A percentile compares a stretch with the other conserved stretches of the same genome.
Evolutionary conservation across 495 filamentous ascomycete genomes (phyloP).

Genomic region (Penicillium manginii): DNA sequence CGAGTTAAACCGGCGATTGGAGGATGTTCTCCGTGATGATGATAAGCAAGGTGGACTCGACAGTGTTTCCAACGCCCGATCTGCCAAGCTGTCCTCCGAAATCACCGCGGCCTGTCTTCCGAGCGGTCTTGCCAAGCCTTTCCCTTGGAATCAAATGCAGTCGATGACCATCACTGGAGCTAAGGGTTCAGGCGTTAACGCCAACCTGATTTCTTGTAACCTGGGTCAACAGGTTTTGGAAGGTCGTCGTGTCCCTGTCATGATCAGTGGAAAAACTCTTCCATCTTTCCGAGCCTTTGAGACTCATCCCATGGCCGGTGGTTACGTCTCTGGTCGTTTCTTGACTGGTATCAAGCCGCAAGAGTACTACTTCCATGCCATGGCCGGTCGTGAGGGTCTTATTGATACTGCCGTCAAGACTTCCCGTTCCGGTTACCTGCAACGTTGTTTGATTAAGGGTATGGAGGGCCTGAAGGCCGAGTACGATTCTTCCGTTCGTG

Average conservation of each 20-base stretch:
- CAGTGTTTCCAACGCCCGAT: slow-evolving; percentile 76
- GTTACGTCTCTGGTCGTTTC: slow-evolving; percentile 94
- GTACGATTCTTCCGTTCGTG: slow-evolving; percentile 92
- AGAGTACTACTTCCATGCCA: slow-evolving; percentile 99
- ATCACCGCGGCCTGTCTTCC: slow-evolving; percentile 83
- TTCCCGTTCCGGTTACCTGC: slow-evolving; percentile 92
- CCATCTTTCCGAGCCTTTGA: slow-evolving; percentile 95
- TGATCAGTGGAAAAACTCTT: slow-evolving; percentile 96
- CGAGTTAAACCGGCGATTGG: slow-evolving; percentile 74
- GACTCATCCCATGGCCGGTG: slow-evolving; percentile 85
- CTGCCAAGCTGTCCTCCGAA: slow-evolving; percentile 71
- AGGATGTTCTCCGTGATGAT: slow-evolving; percentile 89
- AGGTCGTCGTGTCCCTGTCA: slow-evolving; percentile 90
- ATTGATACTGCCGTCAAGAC: slow-evolving; percentile 99
- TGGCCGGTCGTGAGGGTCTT: slow-evolving; percentile 97
- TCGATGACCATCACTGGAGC: slow-evolving; percentile 96
- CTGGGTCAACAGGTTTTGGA: slow-evolving; percentile 96
- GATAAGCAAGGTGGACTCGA: slow-evolving; percentile 88
- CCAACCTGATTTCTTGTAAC: slow-evolving; percentile 96
- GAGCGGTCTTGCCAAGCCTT: slow-evolving; percentile 80
- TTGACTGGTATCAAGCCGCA: slow-evolving; percentile 97
- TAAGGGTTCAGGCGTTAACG: slow-evolving; percentile 91
- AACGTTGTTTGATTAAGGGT: slow-evolving; percentile 97
- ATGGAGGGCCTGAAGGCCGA: slow-evolving; percentile 94
- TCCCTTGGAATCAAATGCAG: slow-evolving; percentile 98